Evolutionary conservation across 1,284 basidiomycete species (phyloP).

Genomic region (Rhizoctonia solani): DNA sequence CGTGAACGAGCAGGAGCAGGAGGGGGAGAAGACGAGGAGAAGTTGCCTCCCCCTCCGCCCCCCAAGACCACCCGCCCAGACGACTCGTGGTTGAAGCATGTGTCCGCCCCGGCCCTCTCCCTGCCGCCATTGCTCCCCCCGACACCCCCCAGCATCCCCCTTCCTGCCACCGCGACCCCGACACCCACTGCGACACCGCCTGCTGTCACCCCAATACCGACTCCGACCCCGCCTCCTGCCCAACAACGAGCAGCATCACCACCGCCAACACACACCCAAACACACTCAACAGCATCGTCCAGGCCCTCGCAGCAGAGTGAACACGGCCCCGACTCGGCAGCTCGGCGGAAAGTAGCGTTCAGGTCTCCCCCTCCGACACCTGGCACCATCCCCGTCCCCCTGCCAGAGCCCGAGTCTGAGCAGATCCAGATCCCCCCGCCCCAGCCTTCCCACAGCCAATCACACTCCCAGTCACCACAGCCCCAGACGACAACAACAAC

Average conservation of each 20-base stretch:
- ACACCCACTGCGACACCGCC: too few relatives aligned
- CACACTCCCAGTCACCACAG: not conserved
- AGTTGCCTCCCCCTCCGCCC: not conserved
- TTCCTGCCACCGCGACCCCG: too few relatives aligned
- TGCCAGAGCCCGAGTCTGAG: conserved; percentile 31
- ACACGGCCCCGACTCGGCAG: conserved; percentile 20
- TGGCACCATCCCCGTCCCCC: conserved; percentile 43
- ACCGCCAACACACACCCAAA: not conserved
- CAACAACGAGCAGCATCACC: too few relatives aligned
- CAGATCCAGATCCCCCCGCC: conserved; percentile 6
- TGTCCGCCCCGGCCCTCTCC: conserved; percentile 5
- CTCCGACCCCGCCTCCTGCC: too few relatives aligned
- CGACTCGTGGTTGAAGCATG: conserved; percentile 31
- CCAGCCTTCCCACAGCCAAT: too few relatives aligned
- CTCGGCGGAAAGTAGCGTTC: conserved; percentile 77
- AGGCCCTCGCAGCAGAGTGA: conserved; percentile 20
- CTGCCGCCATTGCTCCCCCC: not conserved
- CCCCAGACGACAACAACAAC: conserved; percentile 22
- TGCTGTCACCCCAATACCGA: too few relatives aligned
- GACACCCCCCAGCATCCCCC: not conserved
- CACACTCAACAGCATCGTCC: conserved; percentile 18
- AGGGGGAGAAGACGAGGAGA: conserved; percentile 13
- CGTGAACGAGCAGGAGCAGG: not conserved
- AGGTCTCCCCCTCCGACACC: conserved; percentile 75
- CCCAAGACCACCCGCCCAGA: conserved; percentile 1